A percentile compares a stretch with the other conserved stretches of the same genome.
Evolutionary conservation across 768 basidiomycete genomes (phyloP).

Genomic region (Mycena capillaripes): DNA sequence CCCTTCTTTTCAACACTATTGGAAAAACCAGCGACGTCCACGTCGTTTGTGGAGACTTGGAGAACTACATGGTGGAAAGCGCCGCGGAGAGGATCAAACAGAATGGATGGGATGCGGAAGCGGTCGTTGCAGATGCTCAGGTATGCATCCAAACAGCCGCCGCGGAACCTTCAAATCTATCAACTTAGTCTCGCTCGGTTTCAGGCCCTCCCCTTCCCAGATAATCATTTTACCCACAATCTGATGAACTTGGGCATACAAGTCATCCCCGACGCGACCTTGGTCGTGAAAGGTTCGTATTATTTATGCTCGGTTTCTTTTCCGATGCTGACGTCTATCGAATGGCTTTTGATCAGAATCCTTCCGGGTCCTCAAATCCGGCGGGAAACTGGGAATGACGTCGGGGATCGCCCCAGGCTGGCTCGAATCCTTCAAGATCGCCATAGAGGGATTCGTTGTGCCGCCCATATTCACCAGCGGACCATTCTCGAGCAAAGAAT

Average conservation of each 20-base stretch:
- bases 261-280: conserved; percentile 6
- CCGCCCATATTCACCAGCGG: conserved; percentile 15
- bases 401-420: conserved; percentile 23
- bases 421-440: conserved; percentile 1
- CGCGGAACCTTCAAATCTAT: background rate
- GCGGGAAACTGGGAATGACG: conserved; percentile 16
- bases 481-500: background rate
- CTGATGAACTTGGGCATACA: conserved; percentile 29
- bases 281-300: conserved; percentile 17
- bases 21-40: background rate
- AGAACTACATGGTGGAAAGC: background rate
- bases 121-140: conserved; percentile 16
- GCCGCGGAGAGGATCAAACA: background rate
- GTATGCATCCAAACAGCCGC: too few species aligned
- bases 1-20: conserved; percentile 6
- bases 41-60: conserved; percentile 6
- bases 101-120: conserved; percentile 17
- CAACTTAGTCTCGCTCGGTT: background rate
- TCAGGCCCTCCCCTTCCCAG: conserved; percentile 12
- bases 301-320: background rate
- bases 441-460: background rate
- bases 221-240: conserved; percentile 25
- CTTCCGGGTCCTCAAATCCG: conserved; percentile 25
- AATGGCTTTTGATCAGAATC: conserved; percentile 11
- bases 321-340: background rate